phyloP scores from a whole-genome alignment of 1,139 yeast species.

The Arxiozyma telluris region DNA sequence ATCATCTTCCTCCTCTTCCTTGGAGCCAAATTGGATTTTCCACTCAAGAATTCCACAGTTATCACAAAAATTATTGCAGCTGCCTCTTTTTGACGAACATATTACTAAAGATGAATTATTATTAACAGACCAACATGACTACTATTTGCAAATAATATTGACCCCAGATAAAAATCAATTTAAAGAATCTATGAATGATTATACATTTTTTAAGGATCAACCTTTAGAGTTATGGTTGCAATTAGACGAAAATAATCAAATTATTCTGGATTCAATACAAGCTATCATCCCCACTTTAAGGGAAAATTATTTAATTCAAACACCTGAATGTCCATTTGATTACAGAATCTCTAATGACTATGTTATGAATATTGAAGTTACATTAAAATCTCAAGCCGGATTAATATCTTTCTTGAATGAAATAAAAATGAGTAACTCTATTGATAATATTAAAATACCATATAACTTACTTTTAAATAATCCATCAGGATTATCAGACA shows the following conservation, averaged over 20 bases:
- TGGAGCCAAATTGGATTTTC: slow-evolving; percentile 24
- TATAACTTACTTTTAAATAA: slow-evolving; percentile 21
- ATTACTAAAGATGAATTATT: slow-evolving; percentile 14
- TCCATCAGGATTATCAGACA: neutral
- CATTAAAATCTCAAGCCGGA: slow-evolving; percentile 27
- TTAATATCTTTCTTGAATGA: neutral
- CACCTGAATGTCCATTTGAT: slow-evolving; percentile 23
- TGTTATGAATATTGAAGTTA: slow-evolving; percentile 30
- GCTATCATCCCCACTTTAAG: slow-evolving; percentile 18
- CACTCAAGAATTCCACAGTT: slow-evolving; percentile 38
- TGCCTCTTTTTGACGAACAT: slow-evolving; percentile 22
- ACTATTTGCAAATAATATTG: slow-evolving; percentile 40
- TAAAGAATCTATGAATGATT: neutral
- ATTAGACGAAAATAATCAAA: slow-evolving; percentile 36
- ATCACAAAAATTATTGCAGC: slow-evolving; percentile 31
- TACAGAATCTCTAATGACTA: slow-evolving; percentile 13
- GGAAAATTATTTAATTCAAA: slow-evolving; percentile 16
- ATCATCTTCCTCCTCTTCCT: slow-evolving; percentile 8
- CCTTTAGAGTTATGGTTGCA: slow-evolving; percentile 51
- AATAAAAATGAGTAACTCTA: neutral
- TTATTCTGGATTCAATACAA: slow-evolving; percentile 35
- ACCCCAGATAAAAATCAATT: slow-evolving; percentile 29
- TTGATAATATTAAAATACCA: slow-evolving; percentile 1
- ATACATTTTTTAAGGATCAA: slow-evolving; percentile 32
- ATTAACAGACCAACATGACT: slow-evolving; percentile 16